Evolutionary conservation across 2,329 filamentous ascomycete genomes (phyloP), one percentile per base, ranked within the genome.

Genomic region (Graphium sp.): DNA sequence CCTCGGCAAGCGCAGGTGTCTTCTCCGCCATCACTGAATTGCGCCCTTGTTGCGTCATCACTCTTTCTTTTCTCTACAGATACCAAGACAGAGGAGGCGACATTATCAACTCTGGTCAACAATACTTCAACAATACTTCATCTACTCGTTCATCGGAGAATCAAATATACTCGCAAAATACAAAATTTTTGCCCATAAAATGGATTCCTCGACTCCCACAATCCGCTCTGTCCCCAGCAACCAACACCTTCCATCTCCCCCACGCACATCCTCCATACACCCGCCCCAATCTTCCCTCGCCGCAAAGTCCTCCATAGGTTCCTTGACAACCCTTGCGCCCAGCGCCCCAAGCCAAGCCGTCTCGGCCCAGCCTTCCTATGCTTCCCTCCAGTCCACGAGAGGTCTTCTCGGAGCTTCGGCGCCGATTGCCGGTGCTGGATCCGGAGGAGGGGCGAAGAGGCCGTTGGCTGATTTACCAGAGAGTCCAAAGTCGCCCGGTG

Each of bases 341-440:
- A 17, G 10, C 14, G 19, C 24, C 11, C 15, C 24, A 12, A 17
- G 24, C 15, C 16, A 10, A 12, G 27, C 8, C 11, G 19, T 32
- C 24, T 27, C 30, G 14, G 17, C 25, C n/a, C 24, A 32, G 20
- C 30, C 30, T 4, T 32, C 30, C n/a, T 18, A 22, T 18, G 30
- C 30, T 20, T 32, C 30, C 13, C 24, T 32, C 12, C 20, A 13
- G 6, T 32, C 30, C n/a, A 32, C 30, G 9, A 22, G 25, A 20
- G 25, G 30, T 4, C 30, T 32, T 20, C 24, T 32, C n/a, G 29
- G 22, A 4, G 22, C 29, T 3, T 23, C 29, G 4, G 29, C 29
- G 4, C 29, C 29, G n/a, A 30, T 30, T 16, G 22, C 29, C 7
- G 29, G 29, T 6, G 21, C 15, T 8, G 10, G 23, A 15, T 4